A percentile compares a stretch with the other conserved stretches of the same genome.
These are phyloP conservation scores for Colletotrichum simmondsii DNA, from an alignment of 2,329 filamentous ascomycete genomes.

Conservation along the genomic window DNA sequence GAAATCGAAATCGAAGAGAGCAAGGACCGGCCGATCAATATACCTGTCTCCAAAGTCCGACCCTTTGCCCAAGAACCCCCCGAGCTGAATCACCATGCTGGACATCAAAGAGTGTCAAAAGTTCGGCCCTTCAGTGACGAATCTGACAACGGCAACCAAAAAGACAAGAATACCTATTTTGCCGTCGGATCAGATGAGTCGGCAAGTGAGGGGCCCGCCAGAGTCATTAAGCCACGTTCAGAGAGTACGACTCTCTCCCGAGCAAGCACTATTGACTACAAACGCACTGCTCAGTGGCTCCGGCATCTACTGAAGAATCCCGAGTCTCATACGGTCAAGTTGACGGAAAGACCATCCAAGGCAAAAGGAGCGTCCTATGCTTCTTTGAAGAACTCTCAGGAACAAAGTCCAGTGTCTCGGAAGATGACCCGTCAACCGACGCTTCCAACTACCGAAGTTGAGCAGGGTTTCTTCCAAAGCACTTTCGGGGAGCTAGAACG, in stretches of 20 bases:
- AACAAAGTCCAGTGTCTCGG: constrained; percentile 7
- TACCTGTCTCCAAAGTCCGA: constrained; percentile 26
- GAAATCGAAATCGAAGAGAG: background rate
- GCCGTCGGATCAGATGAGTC: constrained; percentile 21
- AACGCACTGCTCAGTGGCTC: constrained; percentile 47
- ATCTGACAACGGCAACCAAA: background rate
- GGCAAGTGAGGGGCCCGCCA: constrained; percentile 1
- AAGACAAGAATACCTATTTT: background rate
- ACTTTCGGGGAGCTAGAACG: constrained; percentile 56
- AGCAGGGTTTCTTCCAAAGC: constrained; percentile 43
- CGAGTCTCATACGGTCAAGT: constrained; percentile 39
- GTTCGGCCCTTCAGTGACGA: constrained; percentile 17
- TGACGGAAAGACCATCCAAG: constrained; percentile 41
- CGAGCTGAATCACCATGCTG: constrained; percentile 26
- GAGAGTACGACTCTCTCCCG: constrained; percentile 39
- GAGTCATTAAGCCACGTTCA: background rate
- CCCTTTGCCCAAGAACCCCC: constrained; percentile 18
- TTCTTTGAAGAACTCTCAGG: background rate
- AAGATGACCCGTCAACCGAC: constrained; percentile 32
- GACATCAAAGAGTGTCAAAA: constrained; percentile 26
- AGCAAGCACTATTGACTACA: constrained; percentile 45
- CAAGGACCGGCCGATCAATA: background rate
- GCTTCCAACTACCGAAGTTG: constrained; percentile 32
- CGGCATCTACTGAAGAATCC: constrained; percentile 43
- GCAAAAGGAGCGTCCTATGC: constrained; percentile 5